Percentiles rank a stretch among this genome's conserved stretches.
Evolutionary conservation across 176 grass and related monocot species (phyloP).

Genomic region (Eremochloa ophiuroides): DNA sequence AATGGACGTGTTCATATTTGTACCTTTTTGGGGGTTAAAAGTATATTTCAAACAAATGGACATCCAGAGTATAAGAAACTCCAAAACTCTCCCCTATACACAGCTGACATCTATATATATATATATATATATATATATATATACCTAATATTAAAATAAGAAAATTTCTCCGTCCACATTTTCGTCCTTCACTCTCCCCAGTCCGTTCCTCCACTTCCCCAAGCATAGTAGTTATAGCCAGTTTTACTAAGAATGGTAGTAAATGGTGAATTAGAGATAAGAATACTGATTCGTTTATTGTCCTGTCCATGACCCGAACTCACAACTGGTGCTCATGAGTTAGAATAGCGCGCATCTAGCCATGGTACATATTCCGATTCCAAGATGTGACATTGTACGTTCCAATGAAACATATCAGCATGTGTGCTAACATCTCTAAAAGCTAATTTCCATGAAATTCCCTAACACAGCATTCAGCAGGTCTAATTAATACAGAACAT

Average conservation of each 20-base stretch:
- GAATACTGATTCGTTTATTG: neutral
- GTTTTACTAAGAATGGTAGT: neutral
- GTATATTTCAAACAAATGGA: neutral
- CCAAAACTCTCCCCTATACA: neutral
- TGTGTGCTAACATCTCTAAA: neutral
- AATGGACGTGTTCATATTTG: neutral
- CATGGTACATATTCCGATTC: neutral
- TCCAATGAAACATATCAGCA: neutral
- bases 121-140: too few species aligned
- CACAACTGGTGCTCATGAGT: neutral
- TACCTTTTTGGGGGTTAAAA: neutral
- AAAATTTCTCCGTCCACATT: neutral
- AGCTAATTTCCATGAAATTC: neutral
- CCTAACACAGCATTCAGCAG: neutral
- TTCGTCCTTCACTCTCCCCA: neutral
- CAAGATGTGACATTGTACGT: neutral
- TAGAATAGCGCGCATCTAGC: neutral
- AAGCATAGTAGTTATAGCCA: neutral
- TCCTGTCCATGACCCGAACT: neutral
- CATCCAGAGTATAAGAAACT: neutral
- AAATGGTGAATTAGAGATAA: neutral
- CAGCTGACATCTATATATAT: neutral
- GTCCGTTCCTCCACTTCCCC: neutral
- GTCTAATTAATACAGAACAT: neutral
- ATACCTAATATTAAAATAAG: neutral